Evolutionary conservation across 495 filamentous ascomycete species (phyloP), one percentile per base, ranked within the genome.

Genomic region (Penicillium macrosclerotiorum): DNA sequence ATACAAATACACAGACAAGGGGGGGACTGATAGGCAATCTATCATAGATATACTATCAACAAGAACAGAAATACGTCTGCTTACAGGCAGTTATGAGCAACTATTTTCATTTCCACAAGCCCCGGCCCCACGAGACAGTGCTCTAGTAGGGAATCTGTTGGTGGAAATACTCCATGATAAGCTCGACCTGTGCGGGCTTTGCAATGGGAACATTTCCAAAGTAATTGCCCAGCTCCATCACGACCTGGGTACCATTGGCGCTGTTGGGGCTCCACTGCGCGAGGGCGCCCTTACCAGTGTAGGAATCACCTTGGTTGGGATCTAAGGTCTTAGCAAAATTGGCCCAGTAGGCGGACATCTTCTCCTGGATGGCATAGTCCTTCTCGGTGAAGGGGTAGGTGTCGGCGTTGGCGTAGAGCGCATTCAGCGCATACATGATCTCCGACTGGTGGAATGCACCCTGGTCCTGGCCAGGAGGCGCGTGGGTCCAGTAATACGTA

Each of bases 401-500:
- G 8, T 58, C 54, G 0, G 46, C 43, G 11, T 59, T 61, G 39
- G 54, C 55, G 37, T 62, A 64, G 14, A 62, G 53, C 11, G 55
- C 54, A 22, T 59, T 55, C 20, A 62, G 38, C 2, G 53, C 51
- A 19, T 65, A 65, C 51, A 55, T 57, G 29, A 65, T 60, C 38
- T 65, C 62, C 25, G 59, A 62, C 51, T 60, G 53, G 38, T 60
- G 59, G 53, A 57, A 62, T 2, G 59, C 62, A 12, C 62, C 62
- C 43, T 54, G 49, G 44, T 33, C 24, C 47, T 62, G 56, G 19
- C 59, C 51, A 0, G 59, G 62, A 5, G 62, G 62, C 9, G 62
- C 59, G 36, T 62, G 59, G 36, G 52, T 55, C 59, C 62, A 65
- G 54, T 60, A 59, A 48, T 65, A 65, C 13, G 62, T 63, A 45